Evolutionary conservation across 176 grass and related monocot species (phyloP).

Genomic region (Luzula sylvatica): DNA sequence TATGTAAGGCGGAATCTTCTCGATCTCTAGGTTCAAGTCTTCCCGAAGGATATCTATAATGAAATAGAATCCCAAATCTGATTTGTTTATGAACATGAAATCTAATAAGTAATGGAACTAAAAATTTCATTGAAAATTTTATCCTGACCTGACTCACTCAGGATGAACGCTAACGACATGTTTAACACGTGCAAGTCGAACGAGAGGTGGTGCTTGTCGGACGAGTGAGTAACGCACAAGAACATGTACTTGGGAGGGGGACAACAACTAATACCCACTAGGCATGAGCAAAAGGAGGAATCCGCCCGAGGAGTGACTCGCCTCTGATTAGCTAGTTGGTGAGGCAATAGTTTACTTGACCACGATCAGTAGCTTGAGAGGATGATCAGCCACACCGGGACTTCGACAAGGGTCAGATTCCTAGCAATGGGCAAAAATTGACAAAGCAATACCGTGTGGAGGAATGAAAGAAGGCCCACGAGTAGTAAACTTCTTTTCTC

Average conservation of each 20-base stretch:
- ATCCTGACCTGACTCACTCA: background rate
- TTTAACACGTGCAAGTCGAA: background rate
- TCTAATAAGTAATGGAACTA: background rate
- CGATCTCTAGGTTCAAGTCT: too few relatives aligned
- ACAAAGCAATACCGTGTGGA: too few relatives aligned
- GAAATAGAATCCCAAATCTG: constrained; percentile 7
- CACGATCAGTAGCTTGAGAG: too few relatives aligned
- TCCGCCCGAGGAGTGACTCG: background rate
- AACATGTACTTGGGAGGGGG: constrained; percentile 1
- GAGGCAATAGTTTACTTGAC: too few relatives aligned
- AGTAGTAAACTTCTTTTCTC: too few relatives aligned
- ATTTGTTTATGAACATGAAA: background rate
- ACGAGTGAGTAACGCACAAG: background rate
- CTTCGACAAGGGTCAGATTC: too few relatives aligned
- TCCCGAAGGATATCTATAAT: too few relatives aligned
- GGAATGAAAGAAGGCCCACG: too few relatives aligned
- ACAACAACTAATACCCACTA: background rate
- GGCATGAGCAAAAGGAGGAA: background rate
- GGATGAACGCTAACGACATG: constrained; percentile 2
- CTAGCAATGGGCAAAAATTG: too few relatives aligned
- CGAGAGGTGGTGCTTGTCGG: background rate
- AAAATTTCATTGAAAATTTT: constrained; percentile 1
- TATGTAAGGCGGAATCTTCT: too few relatives aligned
- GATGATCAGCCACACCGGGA: too few relatives aligned
- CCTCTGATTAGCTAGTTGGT: background rate